phyloP scores from a whole-genome alignment of 768 basidiomycete genomes.

The Cyclocybe aegerita region DNA sequence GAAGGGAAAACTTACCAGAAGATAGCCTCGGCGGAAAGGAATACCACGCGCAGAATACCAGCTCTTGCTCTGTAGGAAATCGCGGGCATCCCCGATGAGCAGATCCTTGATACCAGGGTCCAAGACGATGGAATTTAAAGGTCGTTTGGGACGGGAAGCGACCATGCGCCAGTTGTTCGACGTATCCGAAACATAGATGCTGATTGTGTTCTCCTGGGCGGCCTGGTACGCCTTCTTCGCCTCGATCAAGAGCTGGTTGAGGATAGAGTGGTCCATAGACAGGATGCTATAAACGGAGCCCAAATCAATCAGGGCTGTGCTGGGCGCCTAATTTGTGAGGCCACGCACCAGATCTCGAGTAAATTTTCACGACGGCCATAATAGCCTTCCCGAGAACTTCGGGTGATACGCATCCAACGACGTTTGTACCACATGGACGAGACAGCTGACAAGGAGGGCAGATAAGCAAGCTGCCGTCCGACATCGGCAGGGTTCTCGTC shows the following conservation, averaged over 20 bases:
- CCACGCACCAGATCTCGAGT: slow-evolving; percentile 41
- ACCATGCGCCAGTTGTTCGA: slow-evolving; percentile 55
- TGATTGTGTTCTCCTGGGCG: slow-evolving; percentile 51
- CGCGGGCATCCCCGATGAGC: slow-evolving; percentile 64
- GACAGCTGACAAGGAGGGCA: slow-evolving; percentile 38
- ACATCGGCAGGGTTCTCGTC: slow-evolving; percentile 24
- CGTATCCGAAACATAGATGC: slow-evolving; percentile 51
- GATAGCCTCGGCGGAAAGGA: slow-evolving; percentile 78
- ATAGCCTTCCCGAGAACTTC: slow-evolving; percentile 32
- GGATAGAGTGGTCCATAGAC: slow-evolving; percentile 39
- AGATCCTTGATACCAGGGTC: slow-evolving; percentile 68
- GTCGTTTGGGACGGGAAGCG: slow-evolving; percentile 61
- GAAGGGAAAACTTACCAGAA: slow-evolving; percentile 38
- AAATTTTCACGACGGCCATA: slow-evolving; percentile 35
- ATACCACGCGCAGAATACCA: slow-evolving; percentile 82
- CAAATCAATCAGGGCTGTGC: slow-evolving; percentile 1
- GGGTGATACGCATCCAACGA: slow-evolving; percentile 40
- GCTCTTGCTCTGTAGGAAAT: slow-evolving; percentile 64
- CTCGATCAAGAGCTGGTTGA: slow-evolving; percentile 54
- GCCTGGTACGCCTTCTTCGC: slow-evolving; percentile 51
- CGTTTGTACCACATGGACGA: slow-evolving; percentile 50
- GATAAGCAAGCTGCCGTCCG: slow-evolving; percentile 36
- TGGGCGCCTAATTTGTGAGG: not conserved
- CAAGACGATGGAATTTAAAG: slow-evolving; percentile 65
- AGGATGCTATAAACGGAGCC: slow-evolving; percentile 41